phyloP scores from a whole-genome alignment of 208 protist genomes.

The Trichomonas vaginalis region DNA sequence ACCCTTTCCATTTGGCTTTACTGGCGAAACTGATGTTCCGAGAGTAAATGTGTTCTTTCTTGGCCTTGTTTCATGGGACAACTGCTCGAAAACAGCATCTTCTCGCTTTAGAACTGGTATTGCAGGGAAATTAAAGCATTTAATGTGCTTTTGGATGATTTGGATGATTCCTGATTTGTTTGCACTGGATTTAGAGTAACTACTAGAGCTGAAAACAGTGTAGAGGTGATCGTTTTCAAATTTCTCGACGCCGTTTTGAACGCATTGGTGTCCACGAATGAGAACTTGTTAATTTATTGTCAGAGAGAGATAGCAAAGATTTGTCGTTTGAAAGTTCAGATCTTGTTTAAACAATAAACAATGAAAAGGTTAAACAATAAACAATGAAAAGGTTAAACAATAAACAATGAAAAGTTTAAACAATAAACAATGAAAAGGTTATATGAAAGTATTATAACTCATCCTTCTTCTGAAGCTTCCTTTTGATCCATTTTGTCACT shows the following conservation, averaged over 20 bases:
- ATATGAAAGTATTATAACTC: too few relatives aligned
- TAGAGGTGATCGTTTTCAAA: neutral
- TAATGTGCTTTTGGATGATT: neutral
- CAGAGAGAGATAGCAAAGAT: too few relatives aligned
- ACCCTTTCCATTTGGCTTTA: neutral
- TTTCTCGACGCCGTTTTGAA: constrained; percentile 60
- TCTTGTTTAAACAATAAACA: too few relatives aligned
- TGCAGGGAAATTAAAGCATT: neutral
- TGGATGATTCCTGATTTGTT: neutral
- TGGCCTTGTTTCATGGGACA: neutral
- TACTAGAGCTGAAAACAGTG: neutral
- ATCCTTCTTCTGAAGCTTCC: too few relatives aligned
- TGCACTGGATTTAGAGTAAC: neutral
- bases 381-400: too few relatives aligned
- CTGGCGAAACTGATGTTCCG: neutral
- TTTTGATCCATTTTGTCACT: too few relatives aligned
- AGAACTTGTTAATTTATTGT: neutral
- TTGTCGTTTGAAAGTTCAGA: too few relatives aligned
- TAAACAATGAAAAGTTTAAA: too few relatives aligned
- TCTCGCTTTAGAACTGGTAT: neutral
- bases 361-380: too few relatives aligned
- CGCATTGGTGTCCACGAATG: constrained; percentile 28
- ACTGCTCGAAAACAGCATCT: neutral
- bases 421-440: too few relatives aligned
- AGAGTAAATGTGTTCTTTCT: neutral